Evolutionary conservation across 805 yeast species (phyloP).

Genomic region (Hemisphaericaspora nanyangensis): DNA sequence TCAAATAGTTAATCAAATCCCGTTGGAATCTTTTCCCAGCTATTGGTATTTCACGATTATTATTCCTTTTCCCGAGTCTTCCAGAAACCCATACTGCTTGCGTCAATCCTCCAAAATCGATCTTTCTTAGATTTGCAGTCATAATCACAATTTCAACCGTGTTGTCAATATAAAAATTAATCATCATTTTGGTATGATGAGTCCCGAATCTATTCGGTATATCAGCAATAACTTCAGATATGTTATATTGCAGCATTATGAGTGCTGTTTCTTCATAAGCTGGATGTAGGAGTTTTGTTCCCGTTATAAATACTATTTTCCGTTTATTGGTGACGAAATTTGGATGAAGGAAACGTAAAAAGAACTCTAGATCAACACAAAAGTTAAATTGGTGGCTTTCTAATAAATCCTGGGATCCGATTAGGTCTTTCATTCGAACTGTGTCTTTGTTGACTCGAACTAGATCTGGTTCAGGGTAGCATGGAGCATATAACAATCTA

Average conservation of each 20-base stretch:
- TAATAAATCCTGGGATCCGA: constrained; percentile 29
- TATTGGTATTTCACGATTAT: background rate
- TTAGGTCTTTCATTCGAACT: constrained; percentile 21
- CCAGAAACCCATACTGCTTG: constrained; percentile 70
- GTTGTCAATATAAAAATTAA: constrained; percentile 48
- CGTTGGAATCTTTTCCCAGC: constrained; percentile 36
- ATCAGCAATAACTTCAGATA: constrained; percentile 29
- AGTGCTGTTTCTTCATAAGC: constrained; percentile 10
- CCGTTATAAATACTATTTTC: constrained; percentile 29
- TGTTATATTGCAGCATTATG: constrained; percentile 17
- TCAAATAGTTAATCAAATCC: constrained; percentile 44
- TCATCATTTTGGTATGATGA: constrained; percentile 69
- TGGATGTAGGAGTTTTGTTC: constrained; percentile 15
- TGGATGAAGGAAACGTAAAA: constrained; percentile 31
- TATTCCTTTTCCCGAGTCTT: constrained; percentile 12
- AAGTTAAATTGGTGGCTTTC: constrained; percentile 48
- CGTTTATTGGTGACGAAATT: constrained; percentile 13
- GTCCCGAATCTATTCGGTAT: constrained; percentile 33
- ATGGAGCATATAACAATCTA: constrained; percentile 24
- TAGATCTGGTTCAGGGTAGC: constrained; percentile 12
- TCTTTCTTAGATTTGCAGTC: constrained; percentile 53
- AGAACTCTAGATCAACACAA: constrained; percentile 39
- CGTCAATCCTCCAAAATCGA: constrained; percentile 55
- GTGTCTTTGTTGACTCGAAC: constrained; percentile 22
- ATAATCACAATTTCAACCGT: constrained; percentile 51